Evolutionary conservation across 2,329 filamentous ascomycete species (phyloP), one percentile per base, ranked within the genome.

Genomic region (Talaromyces sp.): DNA sequence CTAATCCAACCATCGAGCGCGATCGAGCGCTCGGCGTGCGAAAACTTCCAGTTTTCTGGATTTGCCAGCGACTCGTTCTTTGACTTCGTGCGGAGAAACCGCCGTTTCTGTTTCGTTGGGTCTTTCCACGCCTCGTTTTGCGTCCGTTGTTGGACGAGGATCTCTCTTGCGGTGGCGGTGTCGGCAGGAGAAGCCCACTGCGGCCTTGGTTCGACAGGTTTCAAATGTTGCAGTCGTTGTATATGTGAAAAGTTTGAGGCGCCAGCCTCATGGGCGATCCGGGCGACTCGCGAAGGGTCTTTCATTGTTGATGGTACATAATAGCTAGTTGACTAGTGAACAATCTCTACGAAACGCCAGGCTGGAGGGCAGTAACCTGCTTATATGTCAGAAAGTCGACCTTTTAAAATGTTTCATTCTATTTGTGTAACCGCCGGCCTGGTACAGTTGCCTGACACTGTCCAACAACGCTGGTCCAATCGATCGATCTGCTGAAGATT

Each of bases 51-150:
- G 3, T 52, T 58, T 3, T 43, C 48, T 10, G 56, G 56, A 10
- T 58, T 41, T 3, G 56, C 19, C 1, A 58, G 31, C 3, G 29
- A 32, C 24, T 53, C 56, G 19, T 58, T 58, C 31, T 58, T 38
- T 8, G 19, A 21, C 21, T 54, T 58, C n/a, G 56, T 12, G 9
- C 56, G 56, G 19, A 58, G 26, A 9, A 58, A 52, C 17, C 56
- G 56, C 31, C 56, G 31, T 43, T 58, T 58, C 24, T 58, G 56
- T 24, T 58, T 54, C 11, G 31, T 26, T 6, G 56, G 56, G 8
- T 54, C 50, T 32, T 43, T 58, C 48, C 50, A 58, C n/a, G 56
- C 32, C 24, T 27, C 21, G 56, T 19, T 29, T 19, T 54, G 29
- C 1, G 26, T 52, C 31, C 56, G 46, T 21, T 58, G 48, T 9